These are phyloP conservation scores for Cardiosporidium cionae DNA, from an alignment of 169 alveolate species.

Conservation along the genomic window DNA sequence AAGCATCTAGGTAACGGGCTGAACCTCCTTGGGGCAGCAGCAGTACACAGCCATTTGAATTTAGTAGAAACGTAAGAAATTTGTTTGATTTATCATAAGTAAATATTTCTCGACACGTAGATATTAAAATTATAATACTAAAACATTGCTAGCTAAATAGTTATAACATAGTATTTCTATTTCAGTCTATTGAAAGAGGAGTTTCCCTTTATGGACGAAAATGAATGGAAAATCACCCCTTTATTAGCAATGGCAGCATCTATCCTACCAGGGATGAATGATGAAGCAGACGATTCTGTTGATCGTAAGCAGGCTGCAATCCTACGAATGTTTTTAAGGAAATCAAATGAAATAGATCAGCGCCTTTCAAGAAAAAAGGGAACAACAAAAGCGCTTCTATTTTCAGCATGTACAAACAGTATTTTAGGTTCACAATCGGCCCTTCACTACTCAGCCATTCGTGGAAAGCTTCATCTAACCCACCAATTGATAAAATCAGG, in stretches of 20 bases:
- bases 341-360: not conserved
- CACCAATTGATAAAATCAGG: slow-evolving; percentile 64
- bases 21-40: not conserved
- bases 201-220: not conserved
- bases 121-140: too few species aligned
- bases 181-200: not conserved
- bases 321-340: not conserved
- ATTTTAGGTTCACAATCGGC: slow-evolving; percentile 62
- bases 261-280: not conserved
- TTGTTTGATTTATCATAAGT: not conserved
- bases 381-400: slow-evolving; percentile 10
- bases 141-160: too few species aligned
- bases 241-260: slow-evolving; percentile 48
- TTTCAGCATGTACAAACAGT: slow-evolving; percentile 55
- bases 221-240: slow-evolving; percentile 53
- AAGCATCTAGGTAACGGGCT: not conserved
- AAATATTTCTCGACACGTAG: not conserved
- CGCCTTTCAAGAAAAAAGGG: not conserved
- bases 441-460: slow-evolving; percentile 69
- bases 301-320: slow-evolving; percentile 3
- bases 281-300: not conserved
- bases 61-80: not conserved
- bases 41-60: not conserved
- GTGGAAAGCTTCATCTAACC: slow-evolving; percentile 61
- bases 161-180: too few species aligned